phyloP scores from a whole-genome alignment of 768 basidiomycete genomes.

The Suillus clintonianus region DNA sequence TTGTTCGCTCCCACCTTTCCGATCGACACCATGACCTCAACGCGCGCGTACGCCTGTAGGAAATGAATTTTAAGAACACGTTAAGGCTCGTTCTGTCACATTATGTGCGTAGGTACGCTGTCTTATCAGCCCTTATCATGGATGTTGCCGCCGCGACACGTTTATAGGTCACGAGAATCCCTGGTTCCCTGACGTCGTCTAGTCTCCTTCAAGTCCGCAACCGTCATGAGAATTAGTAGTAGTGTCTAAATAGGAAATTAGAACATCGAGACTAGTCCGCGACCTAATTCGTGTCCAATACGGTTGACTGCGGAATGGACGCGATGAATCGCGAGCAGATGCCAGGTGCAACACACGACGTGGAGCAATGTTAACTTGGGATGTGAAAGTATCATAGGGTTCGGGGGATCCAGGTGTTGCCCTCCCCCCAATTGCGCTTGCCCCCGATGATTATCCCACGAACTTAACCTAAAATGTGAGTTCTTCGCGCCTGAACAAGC shows the following conservation, averaged over 20 bases:
- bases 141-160: background rate
- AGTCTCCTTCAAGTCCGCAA: background rate
- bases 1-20: background rate
- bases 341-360: background rate
- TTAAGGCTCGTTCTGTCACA: background rate
- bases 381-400: background rate
- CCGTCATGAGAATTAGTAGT: background rate
- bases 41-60: background rate
- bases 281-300: background rate
- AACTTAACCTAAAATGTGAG: constrained; percentile 7
- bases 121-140: background rate
- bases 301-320: background rate
- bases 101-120: background rate
- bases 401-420: background rate
- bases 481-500: constrained; percentile 18
- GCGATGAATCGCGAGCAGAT: background rate
- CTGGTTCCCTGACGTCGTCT: background rate
- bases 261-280: background rate
- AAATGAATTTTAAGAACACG: background rate
- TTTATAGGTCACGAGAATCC: background rate
- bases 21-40: background rate
- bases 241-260: background rate
- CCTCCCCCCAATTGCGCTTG: background rate
- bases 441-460: background rate
- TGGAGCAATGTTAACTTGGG: background rate